Evolutionary conservation across 768 basidiomycete genomes (phyloP), one percentile per base, ranked within the genome.

Genomic region (Pulveroboletus sp.): DNA sequence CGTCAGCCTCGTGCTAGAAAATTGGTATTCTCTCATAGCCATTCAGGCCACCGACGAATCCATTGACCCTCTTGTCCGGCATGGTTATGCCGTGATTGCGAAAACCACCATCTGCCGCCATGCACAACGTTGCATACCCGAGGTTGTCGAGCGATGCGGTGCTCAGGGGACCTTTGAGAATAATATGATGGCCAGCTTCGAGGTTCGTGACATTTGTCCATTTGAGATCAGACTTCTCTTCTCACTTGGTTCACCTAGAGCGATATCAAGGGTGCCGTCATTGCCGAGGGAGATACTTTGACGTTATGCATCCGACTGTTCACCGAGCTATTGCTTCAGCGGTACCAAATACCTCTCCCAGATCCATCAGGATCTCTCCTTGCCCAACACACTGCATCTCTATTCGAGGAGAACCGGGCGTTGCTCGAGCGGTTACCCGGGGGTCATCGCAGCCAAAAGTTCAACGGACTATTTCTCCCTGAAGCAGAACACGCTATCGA

Each of bases 161-260:
- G 84, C 81, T 3, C 82, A 84, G 62, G 82, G 84, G 3, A 75
- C 80, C 0, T 84, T 83, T 47, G 82, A 80, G 43, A 75, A 78
- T 46, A 85, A 85, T 56, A 78, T 80, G 55, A 75, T 84, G 69
- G 74, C 76, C 5, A 69, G 70, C 37, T 72, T 79, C 25, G 76
- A 81, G 69, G 82, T 81, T 47, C 4, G 66, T 57, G 16, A 14
- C 17, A 52, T 58, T 48, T 55, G 5, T 32, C 25, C 40, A 5
- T 14, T n/a, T 32, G 20, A 21, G 17, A 20, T 19, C 5, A 9
- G 17, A 33, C 10, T 8, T 12, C 16, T 12, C 12, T 29, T 4
- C 27, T 29, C 27, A 29, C 27, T 11, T 29, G 5, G 12, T 29
- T 11, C 12, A 29, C 27, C 27, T 9, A 29, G 27, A 29, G 12